Percentiles rank a stretch among this genome's conserved stretches.
Conservation (phyloP, 2,329 filamentous ascomycete species). For the Fusarium palustre region DNA sequence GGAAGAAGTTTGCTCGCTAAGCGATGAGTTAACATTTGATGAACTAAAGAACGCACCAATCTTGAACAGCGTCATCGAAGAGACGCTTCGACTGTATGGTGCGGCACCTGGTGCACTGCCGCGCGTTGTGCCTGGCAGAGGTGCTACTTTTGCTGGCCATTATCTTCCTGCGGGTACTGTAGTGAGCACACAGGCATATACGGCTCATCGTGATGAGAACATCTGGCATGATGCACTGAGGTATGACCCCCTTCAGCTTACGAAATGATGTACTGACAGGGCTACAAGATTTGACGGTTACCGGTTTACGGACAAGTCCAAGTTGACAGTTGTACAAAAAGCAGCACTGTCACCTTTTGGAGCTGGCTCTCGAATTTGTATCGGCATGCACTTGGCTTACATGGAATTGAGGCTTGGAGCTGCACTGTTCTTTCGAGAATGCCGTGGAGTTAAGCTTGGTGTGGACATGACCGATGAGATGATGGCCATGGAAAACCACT, state of each 20-base stretch:
- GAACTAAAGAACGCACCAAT: constrained; percentile 12
- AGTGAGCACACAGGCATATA: constrained; percentile 29
- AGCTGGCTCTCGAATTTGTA: constrained; percentile 18
- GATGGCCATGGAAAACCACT: constrained; percentile 29
- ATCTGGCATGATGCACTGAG: background rate
- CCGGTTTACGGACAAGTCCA: constrained; percentile 4
- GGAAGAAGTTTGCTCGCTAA: background rate
- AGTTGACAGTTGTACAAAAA: background rate
- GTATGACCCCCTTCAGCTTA: background rate
- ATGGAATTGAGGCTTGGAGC: constrained; percentile 29
- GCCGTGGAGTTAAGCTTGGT: background rate
- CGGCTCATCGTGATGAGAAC: constrained; percentile 14
- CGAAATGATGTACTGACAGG: accelerated
- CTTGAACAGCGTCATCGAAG: constrained; percentile 26
- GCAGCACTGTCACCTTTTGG: constrained; percentile 19
- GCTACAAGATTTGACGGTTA: background rate
- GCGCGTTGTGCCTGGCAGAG: background rate
- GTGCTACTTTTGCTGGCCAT: background rate
- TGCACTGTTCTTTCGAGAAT: constrained; percentile 30
- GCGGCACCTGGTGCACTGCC: constrained; percentile 31
- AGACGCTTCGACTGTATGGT: constrained; percentile 29
- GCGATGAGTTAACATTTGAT: background rate
- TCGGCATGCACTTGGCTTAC: constrained; percentile 30
- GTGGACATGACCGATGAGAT: constrained; percentile 6
- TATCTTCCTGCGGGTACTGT: background rate